Percentiles rank a stretch among this genome's conserved stretches.
phyloP scores from a whole-genome alignment of 169 alveolate species.

The Plasmodium inui region DNA sequence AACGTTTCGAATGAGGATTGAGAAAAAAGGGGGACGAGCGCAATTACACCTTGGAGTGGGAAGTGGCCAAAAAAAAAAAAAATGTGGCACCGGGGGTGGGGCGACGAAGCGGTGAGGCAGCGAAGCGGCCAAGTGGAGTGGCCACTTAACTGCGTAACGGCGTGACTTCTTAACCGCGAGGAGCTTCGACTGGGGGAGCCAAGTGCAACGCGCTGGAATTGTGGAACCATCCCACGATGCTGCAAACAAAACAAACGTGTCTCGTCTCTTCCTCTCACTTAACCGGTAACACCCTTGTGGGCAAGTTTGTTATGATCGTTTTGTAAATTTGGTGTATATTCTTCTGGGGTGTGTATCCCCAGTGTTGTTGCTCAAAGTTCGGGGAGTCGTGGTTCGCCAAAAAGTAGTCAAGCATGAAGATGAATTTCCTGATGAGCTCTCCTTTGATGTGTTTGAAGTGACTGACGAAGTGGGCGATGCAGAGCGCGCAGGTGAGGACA shows the following conservation, averaged over 20 bases:
- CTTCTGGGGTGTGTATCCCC: neutral
- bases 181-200: neutral
- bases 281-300: conserved; percentile 21
- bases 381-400: conserved; percentile 4
- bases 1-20: neutral
- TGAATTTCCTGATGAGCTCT: conserved; percentile 15
- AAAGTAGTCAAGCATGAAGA: conserved; percentile 41
- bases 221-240: neutral
- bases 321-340: conserved; percentile 54
- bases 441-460: conserved; percentile 48
- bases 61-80: neutral
- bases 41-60: neutral
- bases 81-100: neutral
- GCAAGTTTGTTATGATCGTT: conserved; percentile 54
- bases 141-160: neutral
- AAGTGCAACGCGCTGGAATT: neutral
- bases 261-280: neutral
- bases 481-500: conserved; percentile 47
- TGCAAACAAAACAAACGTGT: neutral
- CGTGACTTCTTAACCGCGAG: neutral
- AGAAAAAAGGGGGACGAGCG: neutral
- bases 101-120: neutral
- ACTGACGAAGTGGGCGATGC: conserved; percentile 47
- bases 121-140: neutral
- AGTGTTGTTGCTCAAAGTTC: conserved; percentile 9